Evolutionary conservation across 768 basidiomycete genomes (phyloP).

Genomic region (Bullera alba): DNA sequence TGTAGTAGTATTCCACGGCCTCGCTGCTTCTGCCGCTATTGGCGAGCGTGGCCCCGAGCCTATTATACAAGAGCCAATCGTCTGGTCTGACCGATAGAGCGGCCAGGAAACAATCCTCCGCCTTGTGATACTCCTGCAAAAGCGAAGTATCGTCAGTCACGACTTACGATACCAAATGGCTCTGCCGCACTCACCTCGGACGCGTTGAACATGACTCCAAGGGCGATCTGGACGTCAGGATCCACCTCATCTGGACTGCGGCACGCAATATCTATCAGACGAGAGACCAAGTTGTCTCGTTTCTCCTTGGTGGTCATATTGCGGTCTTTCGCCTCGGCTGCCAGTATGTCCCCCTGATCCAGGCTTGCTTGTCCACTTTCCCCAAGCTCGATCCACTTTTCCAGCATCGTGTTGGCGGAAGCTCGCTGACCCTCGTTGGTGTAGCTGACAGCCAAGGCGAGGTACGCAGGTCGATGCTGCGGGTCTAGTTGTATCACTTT

Average conservation of each 20-base stretch:
- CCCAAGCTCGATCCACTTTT: conserved; percentile 63
- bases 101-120: conserved; percentile 86
- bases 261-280: conserved; percentile 73
- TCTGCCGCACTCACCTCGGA: conserved; percentile 59
- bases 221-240: conserved; percentile 88
- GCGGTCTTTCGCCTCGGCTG: not conserved
- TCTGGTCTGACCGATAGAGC: conserved; percentile 82
- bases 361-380: conserved; percentile 15
- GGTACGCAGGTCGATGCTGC: conserved; percentile 61
- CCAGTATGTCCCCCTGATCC: not conserved
- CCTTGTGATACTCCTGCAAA: conserved; percentile 86
- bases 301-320: not conserved
- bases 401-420: conserved; percentile 70
- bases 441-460: conserved; percentile 81
- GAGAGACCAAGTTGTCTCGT: conserved; percentile 55
- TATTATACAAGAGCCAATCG: conserved; percentile 92
- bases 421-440: conserved; percentile 78
- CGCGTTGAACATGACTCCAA: conserved; percentile 85
- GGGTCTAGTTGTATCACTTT: conserved; percentile 77
- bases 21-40: conserved; percentile 92
- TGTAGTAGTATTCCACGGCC: conserved; percentile 66
- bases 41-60: conserved; percentile 85
- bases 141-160: not conserved
- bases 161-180: not conserved
- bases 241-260: conserved; percentile 62